Conservation (phyloP, 495 filamentous ascomycete species). For the Daldinia bambusicola region DNA sequence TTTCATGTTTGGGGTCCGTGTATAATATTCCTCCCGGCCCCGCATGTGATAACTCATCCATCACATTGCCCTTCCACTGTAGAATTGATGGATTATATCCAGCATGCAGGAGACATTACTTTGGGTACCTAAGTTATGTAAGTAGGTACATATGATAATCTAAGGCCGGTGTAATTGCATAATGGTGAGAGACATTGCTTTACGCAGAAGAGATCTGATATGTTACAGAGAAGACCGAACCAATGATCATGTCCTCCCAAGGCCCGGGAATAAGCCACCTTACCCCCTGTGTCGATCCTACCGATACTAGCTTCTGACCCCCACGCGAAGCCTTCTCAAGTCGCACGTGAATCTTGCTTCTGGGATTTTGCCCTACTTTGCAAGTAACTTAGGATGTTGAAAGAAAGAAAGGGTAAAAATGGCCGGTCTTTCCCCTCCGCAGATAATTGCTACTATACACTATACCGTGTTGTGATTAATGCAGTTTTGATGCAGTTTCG, state of each 20-base stretch:
- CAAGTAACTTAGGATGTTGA: neutral
- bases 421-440: slow-evolving; percentile 7
- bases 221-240: slow-evolving; percentile 15
- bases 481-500: neutral
- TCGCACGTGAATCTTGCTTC: slow-evolving; percentile 34
- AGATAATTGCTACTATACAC: neutral
- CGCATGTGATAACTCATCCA: neutral
- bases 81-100: neutral
- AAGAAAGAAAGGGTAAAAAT: neutral
- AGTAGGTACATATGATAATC: too few species aligned
- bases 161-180: neutral
- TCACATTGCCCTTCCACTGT: neutral
- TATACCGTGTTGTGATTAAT: neutral
- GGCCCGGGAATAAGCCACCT: slow-evolving; percentile 36
- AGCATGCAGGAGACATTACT: too few species aligned
- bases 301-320: slow-evolving; percentile 38
- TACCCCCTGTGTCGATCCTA: slow-evolving; percentile 44
- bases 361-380: slow-evolving; percentile 21
- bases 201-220: slow-evolving; percentile 18
- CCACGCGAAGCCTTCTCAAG: slow-evolving; percentile 18
- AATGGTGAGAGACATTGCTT: neutral
- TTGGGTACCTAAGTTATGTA: too few species aligned
- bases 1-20: neutral
- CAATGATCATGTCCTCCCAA: slow-evolving; percentile 28
- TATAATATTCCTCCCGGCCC: neutral